Evolutionary conservation across 306 rosid species (phyloP), one percentile per base, ranked within the genome.

Genomic region (Ormosia emarginata): DNA sequence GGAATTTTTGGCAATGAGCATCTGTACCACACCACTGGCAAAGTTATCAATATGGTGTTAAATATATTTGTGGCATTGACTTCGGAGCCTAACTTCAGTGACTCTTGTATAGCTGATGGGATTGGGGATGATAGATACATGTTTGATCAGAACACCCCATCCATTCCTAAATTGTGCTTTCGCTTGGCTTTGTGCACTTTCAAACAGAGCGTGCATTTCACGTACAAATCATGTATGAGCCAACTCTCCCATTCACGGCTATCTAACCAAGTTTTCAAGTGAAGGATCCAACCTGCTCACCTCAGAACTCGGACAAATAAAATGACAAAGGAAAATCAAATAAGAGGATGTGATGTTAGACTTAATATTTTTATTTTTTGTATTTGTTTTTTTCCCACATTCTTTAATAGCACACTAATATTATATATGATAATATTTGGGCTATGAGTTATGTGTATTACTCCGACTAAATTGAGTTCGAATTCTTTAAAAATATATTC

Each of bases 1-100:
- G 79, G 82, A 79, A 79, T 80, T 85, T 81, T 50, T 43, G 77
- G 85, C 55, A 62, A 57, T 67, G 50, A 49, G 81, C 74, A 85
- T 86, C 75, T 77, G 82, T 80, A 77, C 85, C 71, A 79, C 71
- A 75, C 82, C 89, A 56, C 67, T 43, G 75, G 82, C 56, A 65
- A 77, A 80, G 81, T 78, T 55, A 77, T 83, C n/a, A 66, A 44
- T 69, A 44, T 63, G 56, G 65, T 0, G 71, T 63, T 78, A 70
- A 74, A 72, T 15, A 75, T 2, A 70, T 18, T 55, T 64, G 77
- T 33, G 44, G 72, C 92, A 86, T 91, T 91, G 93, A 90, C 93
- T 91, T 88, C 82, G 74, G 88, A 82, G 80, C 86, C 89, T 56
- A 78, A 77, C 85, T 33, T 66, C 33, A n/a, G 67, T 63, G 79